Evolutionary conservation across 345 rosid species (phyloP).

Genomic region (Hibiscus trionum): DNA sequence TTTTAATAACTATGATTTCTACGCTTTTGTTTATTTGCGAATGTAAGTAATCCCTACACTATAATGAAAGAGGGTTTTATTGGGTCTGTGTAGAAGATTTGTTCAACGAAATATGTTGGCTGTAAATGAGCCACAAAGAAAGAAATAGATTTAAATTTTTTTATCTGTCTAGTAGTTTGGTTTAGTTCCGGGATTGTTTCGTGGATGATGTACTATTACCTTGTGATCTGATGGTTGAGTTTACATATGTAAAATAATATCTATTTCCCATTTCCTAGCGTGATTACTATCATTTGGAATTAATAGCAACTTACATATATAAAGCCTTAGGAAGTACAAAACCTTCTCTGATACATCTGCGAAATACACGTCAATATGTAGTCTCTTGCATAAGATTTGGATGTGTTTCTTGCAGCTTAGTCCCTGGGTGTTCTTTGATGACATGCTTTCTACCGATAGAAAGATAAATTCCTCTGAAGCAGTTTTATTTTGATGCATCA

Average conservation of each 20-base stretch:
- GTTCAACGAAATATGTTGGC: neutral
- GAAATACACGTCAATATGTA: too few relatives aligned
- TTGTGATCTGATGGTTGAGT: neutral
- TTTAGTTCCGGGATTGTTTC: neutral
- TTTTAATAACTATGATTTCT: neutral
- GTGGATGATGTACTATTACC: neutral
- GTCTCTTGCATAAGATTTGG: neutral
- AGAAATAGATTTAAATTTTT: neutral
- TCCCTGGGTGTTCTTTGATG: neutral
- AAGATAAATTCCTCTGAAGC: conserved; percentile 1
- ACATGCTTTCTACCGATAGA: neutral
- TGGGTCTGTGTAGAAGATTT: neutral
- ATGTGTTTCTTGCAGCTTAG: neutral
- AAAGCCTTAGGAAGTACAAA: neutral
- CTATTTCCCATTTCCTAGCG: neutral
- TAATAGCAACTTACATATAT: neutral
- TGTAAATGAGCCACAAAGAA: neutral
- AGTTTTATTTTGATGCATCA: neutral
- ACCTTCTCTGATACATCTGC: too few relatives aligned
- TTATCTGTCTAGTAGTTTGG: neutral
- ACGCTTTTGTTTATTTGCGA: neutral
- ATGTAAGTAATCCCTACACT: neutral
- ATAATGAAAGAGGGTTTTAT: neutral
- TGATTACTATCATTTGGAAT: neutral
- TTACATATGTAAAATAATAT: neutral